Percentiles rank a stretch among this genome's conserved stretches.
Evolutionary conservation across 164 flowering plant species (phyloP).

Genomic region (Vitis vinifera): DNA sequence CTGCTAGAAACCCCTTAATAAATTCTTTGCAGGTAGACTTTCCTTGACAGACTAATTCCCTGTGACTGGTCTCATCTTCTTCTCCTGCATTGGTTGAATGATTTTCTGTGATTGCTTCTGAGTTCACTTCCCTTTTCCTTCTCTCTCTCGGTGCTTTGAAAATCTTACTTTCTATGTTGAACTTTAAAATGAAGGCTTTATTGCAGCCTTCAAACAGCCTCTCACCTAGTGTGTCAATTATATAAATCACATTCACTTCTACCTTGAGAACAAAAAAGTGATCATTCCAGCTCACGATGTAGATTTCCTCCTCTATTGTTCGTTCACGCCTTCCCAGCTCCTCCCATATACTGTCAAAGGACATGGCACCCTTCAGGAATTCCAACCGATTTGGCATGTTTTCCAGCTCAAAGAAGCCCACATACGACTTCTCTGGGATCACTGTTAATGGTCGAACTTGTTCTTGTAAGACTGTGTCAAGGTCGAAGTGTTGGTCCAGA

Average conservation of each 20-base stretch:
- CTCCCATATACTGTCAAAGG: constrained; percentile 24
- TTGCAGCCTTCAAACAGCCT: constrained; percentile 27
- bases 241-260: constrained; percentile 21
- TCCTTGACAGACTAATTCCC: constrained; percentile 8
- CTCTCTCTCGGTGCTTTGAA: neutral
- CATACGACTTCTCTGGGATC: constrained; percentile 6
- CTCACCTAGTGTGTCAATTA: constrained; percentile 33
- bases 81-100: neutral
- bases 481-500: constrained; percentile 20
- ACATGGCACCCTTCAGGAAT: constrained; percentile 17
- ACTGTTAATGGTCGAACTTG: constrained; percentile 14
- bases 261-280: constrained; percentile 30
- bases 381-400: constrained; percentile 13
- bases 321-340: neutral
- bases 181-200: constrained; percentile 24
- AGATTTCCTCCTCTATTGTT: constrained; percentile 6
- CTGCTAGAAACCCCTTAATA: constrained; percentile 23
- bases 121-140: neutral
- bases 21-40: constrained; percentile 19
- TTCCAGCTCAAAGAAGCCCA: constrained; percentile 18
- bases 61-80: neutral
- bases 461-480: constrained; percentile 21
- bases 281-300: constrained; percentile 31
- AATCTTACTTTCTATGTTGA: constrained; percentile 11
- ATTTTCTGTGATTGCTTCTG: neutral